A percentile compares a stretch with the other conserved stretches of the same genome.
These are phyloP conservation scores for Chaetomium cochliodes DNA, from an alignment of 495 filamentous ascomycete genomes.

Conservation along the genomic window DNA sequence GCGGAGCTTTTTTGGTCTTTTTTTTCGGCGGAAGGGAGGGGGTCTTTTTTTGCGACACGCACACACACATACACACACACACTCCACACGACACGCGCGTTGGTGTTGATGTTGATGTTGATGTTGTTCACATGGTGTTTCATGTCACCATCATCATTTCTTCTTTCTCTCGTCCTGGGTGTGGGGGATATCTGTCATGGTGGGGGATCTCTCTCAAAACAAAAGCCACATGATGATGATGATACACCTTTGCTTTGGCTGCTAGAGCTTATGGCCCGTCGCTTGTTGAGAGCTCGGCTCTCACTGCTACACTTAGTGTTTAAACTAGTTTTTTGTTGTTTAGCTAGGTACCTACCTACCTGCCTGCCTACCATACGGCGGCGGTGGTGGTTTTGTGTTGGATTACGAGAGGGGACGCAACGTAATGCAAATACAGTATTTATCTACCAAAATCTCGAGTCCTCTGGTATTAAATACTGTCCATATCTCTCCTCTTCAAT, in stretches of 20 bases:
- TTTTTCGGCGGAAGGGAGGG: too few relatives aligned
- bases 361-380: background rate
- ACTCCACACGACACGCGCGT: too few relatives aligned
- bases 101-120: too few relatives aligned
- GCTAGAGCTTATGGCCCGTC: conserved; percentile 2
- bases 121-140: background rate
- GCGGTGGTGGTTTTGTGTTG: background rate
- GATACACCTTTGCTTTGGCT: conserved; percentile 2
- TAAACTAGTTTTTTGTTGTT: conserved; percentile 14
- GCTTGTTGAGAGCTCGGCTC: background rate
- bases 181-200: conserved; percentile 14
- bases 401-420: background rate
- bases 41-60: too few relatives aligned
- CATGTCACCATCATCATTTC: conserved; percentile 13
- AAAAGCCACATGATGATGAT: conserved; percentile 14
- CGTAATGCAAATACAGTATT: conserved; percentile 2
- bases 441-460: conserved; percentile 1
- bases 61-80: too few relatives aligned
- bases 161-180: conserved; percentile 8
- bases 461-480: background rate
- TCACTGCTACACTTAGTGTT: conserved; percentile 14
- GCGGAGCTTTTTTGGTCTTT: background rate
- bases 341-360: background rate
- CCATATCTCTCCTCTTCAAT: background rate
- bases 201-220: background rate